Evolutionary conservation across 768 basidiomycete genomes (phyloP), one percentile per base, ranked within the genome.

Genomic region (Tylopilus subfusipes): DNA sequence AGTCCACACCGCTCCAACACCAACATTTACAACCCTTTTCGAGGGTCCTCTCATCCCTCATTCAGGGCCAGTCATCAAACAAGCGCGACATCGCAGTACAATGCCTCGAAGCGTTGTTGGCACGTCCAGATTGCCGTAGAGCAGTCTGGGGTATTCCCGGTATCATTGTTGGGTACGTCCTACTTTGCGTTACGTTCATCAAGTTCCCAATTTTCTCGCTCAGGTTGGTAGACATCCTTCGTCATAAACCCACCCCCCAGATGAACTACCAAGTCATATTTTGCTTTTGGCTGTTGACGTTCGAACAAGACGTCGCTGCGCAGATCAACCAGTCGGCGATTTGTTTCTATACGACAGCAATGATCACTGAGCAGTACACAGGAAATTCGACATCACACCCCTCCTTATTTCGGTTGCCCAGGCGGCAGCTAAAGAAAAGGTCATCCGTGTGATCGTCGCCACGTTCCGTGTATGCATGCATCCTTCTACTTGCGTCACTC

Each of bases 181-280:
- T 1, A 1, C 18, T 4, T 10, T 21, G 16, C 8, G 2, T 24
- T 21, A 19, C 16, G 13, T 46, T 18, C 21, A 8, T 2, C 18
- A 4, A 7, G 7, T 10, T 21, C 43, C 51, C 44, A 54, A 14
- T 25, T 39, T 19, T 52, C 42, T n/a, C 22, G 9, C 30, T 9
- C 62, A 96, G 93, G 21, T 76, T 97, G 42, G 81, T 94, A 6
- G 90, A 94, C 29, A 88, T 91, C 24, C 76, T 98, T 52, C 86
- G 85, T 64, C 78, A 84, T 49, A 89, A 84, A 57, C 85, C 90
- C 16, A 83, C 85, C 21, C 91, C 95, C 19, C 97, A 99, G 73
- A 91, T 96, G 85, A 88, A 83, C 73, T 99, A 98, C 68, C 94
- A 97, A 77, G 85, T 94, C 40, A 83, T 84, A 24, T 90, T 93